These are phyloP conservation scores for Dactylis glomerata DNA, from an alignment of 176 grass and related monocot species.

Conservation along the genomic window DNA sequence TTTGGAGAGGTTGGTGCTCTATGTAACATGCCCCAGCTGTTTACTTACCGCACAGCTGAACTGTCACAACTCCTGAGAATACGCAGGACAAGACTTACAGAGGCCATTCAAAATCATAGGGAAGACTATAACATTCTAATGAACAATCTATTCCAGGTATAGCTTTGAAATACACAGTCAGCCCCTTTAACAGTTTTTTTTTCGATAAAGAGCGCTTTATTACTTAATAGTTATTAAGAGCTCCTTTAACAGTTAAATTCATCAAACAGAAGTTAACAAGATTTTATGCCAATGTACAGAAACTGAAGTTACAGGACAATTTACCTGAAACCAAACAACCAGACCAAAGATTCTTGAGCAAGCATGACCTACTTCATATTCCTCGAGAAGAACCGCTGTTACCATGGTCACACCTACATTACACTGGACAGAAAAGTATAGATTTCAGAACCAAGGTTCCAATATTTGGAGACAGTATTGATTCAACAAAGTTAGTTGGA, in stretches of 20 bases:
- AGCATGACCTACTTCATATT: conserved; percentile 33
- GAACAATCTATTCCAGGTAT: conserved; percentile 82
- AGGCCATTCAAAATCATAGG: conserved; percentile 64
- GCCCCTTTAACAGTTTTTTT: background rate
- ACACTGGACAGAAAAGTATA: conserved; percentile 8
- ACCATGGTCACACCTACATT: conserved; percentile 13
- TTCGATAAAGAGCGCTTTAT: no score
- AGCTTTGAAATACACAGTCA: background rate
- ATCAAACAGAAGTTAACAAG: background rate
- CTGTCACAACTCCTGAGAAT: conserved; percentile 84
- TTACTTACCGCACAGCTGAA: conserved; percentile 65
- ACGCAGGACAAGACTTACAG: conserved; percentile 57
- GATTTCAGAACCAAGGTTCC: conserved; percentile 15
- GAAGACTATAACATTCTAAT: conserved; percentile 63
- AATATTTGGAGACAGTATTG: conserved; percentile 6
- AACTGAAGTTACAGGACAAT: conserved; percentile 37
- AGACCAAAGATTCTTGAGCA: conserved; percentile 21
- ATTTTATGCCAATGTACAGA: conserved; percentile 34
- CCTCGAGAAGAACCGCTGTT: conserved; percentile 28
- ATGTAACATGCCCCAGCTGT: conserved; percentile 52
- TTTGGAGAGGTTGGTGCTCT: conserved; percentile 75
- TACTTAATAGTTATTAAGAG: no score
- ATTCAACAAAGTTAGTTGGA: conserved; percentile 24
- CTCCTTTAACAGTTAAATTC: no score
- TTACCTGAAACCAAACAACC: conserved; percentile 43